Conservation (phyloP, 83 land plant genomes). For the Picea abies region DNA sequence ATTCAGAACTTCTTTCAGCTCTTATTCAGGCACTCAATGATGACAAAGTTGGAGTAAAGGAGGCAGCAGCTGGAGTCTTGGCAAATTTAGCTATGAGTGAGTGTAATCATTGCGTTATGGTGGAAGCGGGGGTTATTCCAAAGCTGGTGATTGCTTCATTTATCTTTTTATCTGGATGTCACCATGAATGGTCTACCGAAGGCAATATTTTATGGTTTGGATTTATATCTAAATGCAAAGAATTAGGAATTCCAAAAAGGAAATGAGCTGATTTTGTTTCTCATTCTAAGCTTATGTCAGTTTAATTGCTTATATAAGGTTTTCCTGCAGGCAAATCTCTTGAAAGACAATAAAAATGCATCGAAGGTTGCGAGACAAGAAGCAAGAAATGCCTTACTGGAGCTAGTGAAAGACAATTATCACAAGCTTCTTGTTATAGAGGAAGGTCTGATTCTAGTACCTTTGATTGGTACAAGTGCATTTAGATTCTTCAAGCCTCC, state of each 20-base stretch:
- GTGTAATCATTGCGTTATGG: conserved; percentile 52
- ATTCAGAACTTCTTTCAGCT: conserved; percentile 50
- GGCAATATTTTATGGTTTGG: too few species aligned
- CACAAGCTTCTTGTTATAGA: conserved; percentile 69
- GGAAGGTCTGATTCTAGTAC: conserved; percentile 77
- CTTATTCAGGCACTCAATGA: conserved; percentile 66
- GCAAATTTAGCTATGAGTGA: conserved; percentile 65
- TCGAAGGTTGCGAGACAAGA: conserved; percentile 61
- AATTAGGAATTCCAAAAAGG: background rate
- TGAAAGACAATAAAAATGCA: conserved; percentile 41
- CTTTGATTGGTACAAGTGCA: conserved; percentile 75
- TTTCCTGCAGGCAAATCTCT: conserved; percentile 57
- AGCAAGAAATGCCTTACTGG: conserved; percentile 70
- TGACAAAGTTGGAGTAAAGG: conserved; percentile 63
- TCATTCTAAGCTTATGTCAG: too few species aligned
- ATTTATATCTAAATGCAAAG: background rate
- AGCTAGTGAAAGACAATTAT: conserved; percentile 62
- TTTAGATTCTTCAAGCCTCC: conserved; percentile 67
- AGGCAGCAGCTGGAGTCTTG: conserved; percentile 79
- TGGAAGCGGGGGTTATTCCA: conserved; percentile 79
- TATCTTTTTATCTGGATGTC: background rate
- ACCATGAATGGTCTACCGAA: background rate
- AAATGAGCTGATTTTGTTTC: too few species aligned
- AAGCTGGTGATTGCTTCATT: conserved; percentile 57
- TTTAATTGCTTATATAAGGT: background rate